Evolutionary conservation across 1,284 basidiomycete species (phyloP), one percentile per base, ranked within the genome.

Genomic region (Ceratobasidium sp.): DNA sequence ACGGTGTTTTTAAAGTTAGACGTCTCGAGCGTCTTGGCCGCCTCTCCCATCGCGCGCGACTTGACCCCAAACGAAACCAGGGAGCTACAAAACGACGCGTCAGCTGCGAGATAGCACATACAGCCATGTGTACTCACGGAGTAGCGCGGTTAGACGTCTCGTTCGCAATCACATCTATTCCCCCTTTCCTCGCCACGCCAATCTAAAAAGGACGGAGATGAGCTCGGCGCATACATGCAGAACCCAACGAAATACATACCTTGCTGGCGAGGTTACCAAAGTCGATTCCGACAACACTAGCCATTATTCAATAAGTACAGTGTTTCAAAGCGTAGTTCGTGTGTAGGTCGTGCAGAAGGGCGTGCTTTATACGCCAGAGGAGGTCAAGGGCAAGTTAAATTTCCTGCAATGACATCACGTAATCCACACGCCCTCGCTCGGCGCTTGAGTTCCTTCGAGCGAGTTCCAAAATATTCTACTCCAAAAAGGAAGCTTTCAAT

Each of bases 1-100:
- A 96, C 87, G 47, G 96, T 98, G 85, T 98, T 98, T 82, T 90
- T 93, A 86, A 96, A 98, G 84, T 98, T 98, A 77, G 94, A 96
- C n/a, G 92, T 97, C 84, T 98, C 96, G 77, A 96, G 93, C 1
- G 94, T 98, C 85, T 98, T 98, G 78, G 95, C 96, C 26, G 94
- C 77, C 83, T 98, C 96, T 76, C 96, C 96, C 80, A 98, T 92
- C 63, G 90, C 82, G 76, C 96, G 91, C 79, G 95, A 92, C 81
- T 92, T 94, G 50, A 88, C 87, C 32, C 95, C 95, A 83, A 97
- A 98, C 7, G 93, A 94, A 76, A 98, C 89, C 75, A 98, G 88
- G 54, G 96, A 96, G 80, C 95, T 96, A 77, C 0, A 73, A 9
- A 66, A 14, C 46, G 18, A 58, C 43, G 50, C 73, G 72, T 52